phyloP scores from a whole-genome alignment of 305 asterid species.

The Coffea humblotiana region DNA sequence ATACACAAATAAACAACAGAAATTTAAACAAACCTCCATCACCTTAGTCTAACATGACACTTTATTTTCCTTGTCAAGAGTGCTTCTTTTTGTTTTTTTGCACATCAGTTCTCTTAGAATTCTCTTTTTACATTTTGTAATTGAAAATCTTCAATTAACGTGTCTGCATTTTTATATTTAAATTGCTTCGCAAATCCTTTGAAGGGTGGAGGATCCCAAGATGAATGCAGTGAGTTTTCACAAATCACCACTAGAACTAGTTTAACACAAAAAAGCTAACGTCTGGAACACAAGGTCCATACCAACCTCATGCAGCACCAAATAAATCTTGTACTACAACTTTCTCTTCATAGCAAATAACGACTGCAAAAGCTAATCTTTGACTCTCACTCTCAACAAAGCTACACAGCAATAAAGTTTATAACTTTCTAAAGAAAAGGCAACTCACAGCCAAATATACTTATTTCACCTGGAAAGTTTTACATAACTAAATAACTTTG shows the following conservation, averaged over 20 bases:
- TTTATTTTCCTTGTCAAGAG: background rate
- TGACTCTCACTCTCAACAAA: background rate
- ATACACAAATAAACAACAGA: background rate
- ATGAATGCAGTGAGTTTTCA: background rate
- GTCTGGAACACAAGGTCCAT: background rate
- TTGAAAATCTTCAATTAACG: background rate
- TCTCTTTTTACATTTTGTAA: background rate
- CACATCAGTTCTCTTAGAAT: background rate
- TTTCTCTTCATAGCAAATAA: background rate
- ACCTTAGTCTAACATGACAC: background rate
- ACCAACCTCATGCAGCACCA: background rate
- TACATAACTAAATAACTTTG: background rate
- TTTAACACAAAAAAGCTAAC: background rate
- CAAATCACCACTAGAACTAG: background rate
- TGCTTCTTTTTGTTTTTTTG: background rate
- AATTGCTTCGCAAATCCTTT: background rate
- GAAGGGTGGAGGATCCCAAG: background rate
- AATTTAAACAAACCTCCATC: background rate
- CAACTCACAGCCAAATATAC: background rate
- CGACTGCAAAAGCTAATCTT: background rate
- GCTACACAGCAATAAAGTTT: background rate
- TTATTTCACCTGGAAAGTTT: background rate
- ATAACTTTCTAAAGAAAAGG: background rate
- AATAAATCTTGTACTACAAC: background rate
- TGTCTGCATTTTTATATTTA: background rate